phyloP scores from a whole-genome alignment of 169 alveolate genomes.

The Fabrea salina region DNA sequence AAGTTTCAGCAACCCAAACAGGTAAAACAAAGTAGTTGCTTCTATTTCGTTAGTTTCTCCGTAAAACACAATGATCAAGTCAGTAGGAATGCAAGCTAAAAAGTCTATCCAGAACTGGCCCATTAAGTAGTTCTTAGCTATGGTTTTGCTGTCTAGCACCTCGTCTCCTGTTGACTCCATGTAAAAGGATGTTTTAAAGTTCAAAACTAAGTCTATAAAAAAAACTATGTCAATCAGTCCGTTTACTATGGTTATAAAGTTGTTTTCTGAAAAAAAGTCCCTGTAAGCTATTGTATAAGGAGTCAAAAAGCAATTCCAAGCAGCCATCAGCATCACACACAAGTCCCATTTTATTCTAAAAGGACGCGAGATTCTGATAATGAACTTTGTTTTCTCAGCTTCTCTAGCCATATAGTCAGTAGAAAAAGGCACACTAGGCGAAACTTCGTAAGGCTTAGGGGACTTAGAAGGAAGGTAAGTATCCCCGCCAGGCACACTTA shows the following conservation, averaged over 20 bases:
- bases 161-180: constrained; percentile 35
- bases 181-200: background rate
- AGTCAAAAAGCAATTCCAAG: constrained; percentile 31
- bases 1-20: constrained; percentile 28
- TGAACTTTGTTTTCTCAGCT: background rate
- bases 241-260: background rate
- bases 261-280: background rate
- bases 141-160: background rate
- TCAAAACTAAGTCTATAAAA: constrained; percentile 6
- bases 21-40: background rate
- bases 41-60: background rate
- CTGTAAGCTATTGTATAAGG: constrained; percentile 21
- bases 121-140: constrained; percentile 28
- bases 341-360: constrained; percentile 26
- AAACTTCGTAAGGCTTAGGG: background rate
- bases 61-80: background rate
- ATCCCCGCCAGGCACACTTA: no score
- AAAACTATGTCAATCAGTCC: background rate
- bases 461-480: no score
- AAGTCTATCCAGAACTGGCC: constrained; percentile 40
- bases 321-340: constrained; percentile 25
- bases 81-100: constrained; percentile 34
- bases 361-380: background rate
- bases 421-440: background rate
- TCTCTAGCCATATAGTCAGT: background rate